phyloP scores from a whole-genome alignment of 441 rosid genomes.

The Rhodomyrtus psidioides region DNA sequence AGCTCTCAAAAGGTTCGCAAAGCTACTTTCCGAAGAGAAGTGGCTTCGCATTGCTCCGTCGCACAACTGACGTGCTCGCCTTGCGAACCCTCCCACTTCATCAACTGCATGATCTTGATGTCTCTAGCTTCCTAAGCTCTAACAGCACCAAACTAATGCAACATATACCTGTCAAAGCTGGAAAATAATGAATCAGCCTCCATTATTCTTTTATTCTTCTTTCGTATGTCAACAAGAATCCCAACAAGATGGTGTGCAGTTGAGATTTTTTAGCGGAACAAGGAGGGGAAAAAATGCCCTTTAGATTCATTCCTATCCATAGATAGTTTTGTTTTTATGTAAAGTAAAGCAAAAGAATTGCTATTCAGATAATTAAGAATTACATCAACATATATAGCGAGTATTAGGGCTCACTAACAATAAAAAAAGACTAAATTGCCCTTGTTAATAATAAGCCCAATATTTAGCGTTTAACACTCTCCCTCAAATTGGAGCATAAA shows the following conservation, averaged over 20 bases:
- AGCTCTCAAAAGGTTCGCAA: constrained; percentile 8
- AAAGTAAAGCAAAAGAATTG: too few species aligned
- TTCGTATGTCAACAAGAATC: not conserved
- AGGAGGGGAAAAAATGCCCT: not conserved
- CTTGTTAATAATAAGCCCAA: too few species aligned
- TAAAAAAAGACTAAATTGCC: too few species aligned
- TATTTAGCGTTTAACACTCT: too few species aligned
- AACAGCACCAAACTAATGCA: not conserved
- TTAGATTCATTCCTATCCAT: not conserved
- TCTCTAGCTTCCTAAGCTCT: not conserved
- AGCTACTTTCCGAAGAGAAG: constrained; percentile 2
- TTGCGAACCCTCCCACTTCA: not conserved
- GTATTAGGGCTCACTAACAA: too few species aligned
- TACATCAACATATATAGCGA: too few species aligned
- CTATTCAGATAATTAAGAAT: too few species aligned
- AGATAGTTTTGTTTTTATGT: not conserved
- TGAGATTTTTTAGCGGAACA: not conserved
- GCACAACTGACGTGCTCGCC: not conserved
- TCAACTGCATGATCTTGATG: not conserved
- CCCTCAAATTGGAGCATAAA: too few species aligned
- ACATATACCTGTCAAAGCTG: not conserved
- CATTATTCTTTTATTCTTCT: not conserved
- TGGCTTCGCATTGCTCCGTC: not conserved
- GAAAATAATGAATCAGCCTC: not conserved
- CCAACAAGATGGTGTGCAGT: not conserved